phyloP scores from a whole-genome alignment of 2,329 filamentous ascomycete species.

The Beauveria varroae region DNA sequence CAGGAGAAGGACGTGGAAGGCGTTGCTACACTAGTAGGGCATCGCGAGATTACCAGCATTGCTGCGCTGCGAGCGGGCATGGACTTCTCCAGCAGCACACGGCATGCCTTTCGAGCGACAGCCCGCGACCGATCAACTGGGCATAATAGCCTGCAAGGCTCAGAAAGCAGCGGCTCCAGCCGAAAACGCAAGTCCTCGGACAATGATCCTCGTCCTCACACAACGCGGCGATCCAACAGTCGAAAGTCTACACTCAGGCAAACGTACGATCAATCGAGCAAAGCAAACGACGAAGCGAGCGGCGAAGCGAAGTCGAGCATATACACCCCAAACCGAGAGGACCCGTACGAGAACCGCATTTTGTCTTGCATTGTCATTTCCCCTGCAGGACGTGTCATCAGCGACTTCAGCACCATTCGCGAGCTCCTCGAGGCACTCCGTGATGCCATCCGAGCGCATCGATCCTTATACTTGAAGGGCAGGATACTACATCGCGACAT shows the following conservation, averaged over 20 bases:
- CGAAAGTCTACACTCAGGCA: conserved; percentile 10
- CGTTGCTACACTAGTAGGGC: conserved; percentile 6
- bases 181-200: conserved; percentile 10
- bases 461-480: conserved; percentile 24
- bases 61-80: neutral
- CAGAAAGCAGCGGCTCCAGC: conserved; percentile 1
- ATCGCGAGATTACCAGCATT: conserved; percentile 4
- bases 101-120: conserved; percentile 1
- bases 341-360: conserved; percentile 13
- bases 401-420: conserved; percentile 18
- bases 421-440: conserved; percentile 27
- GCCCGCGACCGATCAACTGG: neutral
- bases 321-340: conserved; percentile 10
- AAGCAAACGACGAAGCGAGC: neutral
- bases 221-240: conserved; percentile 12
- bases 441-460: conserved; percentile 30
- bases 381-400: conserved; percentile 14
- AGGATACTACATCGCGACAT: conserved; percentile 30
- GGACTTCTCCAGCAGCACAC: neutral
- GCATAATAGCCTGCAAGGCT: neutral
- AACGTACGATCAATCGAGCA: neutral
- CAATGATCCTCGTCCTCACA: neutral
- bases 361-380: conserved; percentile 10
- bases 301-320: conserved; percentile 10
- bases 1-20: conserved; percentile 3